Conservation (phyloP, 768 basidiomycete genomes). For the Baorangia bicolor region DNA sequence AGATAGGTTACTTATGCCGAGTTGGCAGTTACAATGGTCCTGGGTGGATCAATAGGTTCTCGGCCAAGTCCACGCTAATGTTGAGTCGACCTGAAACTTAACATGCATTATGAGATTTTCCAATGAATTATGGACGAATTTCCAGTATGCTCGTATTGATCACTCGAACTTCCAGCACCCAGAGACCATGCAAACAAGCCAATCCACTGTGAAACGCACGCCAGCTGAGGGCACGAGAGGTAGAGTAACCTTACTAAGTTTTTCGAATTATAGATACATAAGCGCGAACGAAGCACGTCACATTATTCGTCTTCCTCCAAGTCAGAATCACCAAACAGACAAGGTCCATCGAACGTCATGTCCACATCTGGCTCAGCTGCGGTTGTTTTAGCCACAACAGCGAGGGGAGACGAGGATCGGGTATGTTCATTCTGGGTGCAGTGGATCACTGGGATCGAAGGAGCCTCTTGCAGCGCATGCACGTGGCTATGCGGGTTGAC, state of each 20-base stretch:
- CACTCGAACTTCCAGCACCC: not conserved
- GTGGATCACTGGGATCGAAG: not conserved
- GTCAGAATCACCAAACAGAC: conserved; percentile 32
- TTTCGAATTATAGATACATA: too few species aligned
- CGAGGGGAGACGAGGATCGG: not conserved
- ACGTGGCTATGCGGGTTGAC: not conserved
- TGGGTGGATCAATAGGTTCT: too few species aligned
- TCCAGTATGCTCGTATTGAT: not conserved
- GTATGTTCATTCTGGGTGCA: not conserved
- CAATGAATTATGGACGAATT: too few species aligned
- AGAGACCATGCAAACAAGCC: not conserved
- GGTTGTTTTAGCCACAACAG: not conserved
- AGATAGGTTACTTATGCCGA: too few species aligned
- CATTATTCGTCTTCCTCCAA: conserved; percentile 27
- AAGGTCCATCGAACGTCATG: conserved; percentile 23
- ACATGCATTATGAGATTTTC: too few species aligned
- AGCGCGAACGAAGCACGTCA: not conserved
- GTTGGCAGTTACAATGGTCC: too few species aligned
- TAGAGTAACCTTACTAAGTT: not conserved
- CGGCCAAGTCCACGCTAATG: too few species aligned
- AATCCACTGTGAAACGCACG: not conserved
- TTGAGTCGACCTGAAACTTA: too few species aligned
- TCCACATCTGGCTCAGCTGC: not conserved
- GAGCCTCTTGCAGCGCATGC: not conserved
- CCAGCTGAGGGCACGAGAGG: not conserved